Conservation (phyloP, 768 basidiomycete species). For the Mycena chlorophos region DNA sequence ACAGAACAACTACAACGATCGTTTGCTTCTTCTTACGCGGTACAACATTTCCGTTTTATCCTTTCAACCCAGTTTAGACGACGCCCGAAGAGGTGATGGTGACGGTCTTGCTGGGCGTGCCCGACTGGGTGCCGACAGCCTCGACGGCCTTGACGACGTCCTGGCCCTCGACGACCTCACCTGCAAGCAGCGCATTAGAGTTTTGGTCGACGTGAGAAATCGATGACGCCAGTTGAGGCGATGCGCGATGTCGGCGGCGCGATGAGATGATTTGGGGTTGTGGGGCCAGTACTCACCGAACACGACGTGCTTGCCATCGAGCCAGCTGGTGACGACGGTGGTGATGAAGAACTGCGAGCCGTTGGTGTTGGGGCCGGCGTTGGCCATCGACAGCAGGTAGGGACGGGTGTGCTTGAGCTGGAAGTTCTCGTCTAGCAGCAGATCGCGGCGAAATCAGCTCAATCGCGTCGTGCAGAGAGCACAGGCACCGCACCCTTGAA, state of each 20-base stretch:
- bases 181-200: background rate
- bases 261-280: background rate
- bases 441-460: slow-evolving; percentile 28
- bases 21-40: background rate
- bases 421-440: slow-evolving; percentile 67
- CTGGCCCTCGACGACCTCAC: slow-evolving; percentile 52
- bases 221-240: background rate
- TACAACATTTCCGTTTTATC: background rate
- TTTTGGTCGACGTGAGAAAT: background rate
- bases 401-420: slow-evolving; percentile 59
- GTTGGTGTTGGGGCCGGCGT: slow-evolving; percentile 79
- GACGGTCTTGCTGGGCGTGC: slow-evolving; percentile 41
- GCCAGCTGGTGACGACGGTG: slow-evolving; percentile 68
- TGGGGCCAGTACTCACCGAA: slow-evolving; percentile 56
- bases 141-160: slow-evolving; percentile 67
- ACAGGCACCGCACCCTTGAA: slow-evolving; percentile 57
- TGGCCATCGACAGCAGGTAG: slow-evolving; percentile 83
- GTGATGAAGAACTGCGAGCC: slow-evolving; percentile 87
- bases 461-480: background rate
- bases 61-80: slow-evolving; percentile 25
- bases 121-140: slow-evolving; percentile 38
- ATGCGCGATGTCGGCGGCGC: background rate
- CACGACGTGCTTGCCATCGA: slow-evolving; percentile 68
- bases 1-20: background rate
- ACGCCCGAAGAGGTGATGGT: slow-evolving; percentile 63